Conservation (phyloP, 1,284 basidiomycete genomes). For the Rhodotorula mucilaginosa region DNA sequence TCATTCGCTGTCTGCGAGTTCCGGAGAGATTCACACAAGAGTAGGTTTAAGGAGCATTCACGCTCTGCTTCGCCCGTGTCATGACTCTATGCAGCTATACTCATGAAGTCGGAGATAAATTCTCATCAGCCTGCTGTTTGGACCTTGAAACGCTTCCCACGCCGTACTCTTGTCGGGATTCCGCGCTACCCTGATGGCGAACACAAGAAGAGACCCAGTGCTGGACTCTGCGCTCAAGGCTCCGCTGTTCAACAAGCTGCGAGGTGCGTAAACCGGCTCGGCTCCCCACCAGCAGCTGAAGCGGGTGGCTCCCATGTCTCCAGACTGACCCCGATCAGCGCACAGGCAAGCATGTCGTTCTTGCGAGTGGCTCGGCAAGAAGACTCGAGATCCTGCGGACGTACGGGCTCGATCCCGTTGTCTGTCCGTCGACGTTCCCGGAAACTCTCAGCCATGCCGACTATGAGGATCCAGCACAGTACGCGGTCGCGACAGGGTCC, state of each 20-base stretch:
- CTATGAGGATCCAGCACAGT: constrained; percentile 78
- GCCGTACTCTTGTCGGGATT: too few relatives aligned
- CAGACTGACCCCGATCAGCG: not conserved
- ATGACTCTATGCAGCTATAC: too few relatives aligned
- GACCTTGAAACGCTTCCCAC: too few relatives aligned
- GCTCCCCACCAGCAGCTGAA: not conserved
- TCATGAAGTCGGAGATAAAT: too few relatives aligned
- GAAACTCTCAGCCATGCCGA: constrained; percentile 71
- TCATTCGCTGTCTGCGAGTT: too few relatives aligned
- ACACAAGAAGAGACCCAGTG: constrained; percentile 7
- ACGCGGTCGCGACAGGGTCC: constrained; percentile 86
- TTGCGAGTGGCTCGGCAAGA: constrained; percentile 82
- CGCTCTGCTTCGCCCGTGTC: too few relatives aligned
- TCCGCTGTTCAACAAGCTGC: constrained; percentile 60
- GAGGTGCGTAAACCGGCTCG: constrained; percentile 42
- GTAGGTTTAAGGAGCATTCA: too few relatives aligned
- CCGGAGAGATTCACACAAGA: too few relatives aligned
- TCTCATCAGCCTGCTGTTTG: too few relatives aligned
- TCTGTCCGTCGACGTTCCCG: constrained; percentile 81
- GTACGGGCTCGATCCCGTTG: constrained; percentile 81
- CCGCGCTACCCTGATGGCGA: not conserved
- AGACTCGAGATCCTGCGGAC: constrained; percentile 77
- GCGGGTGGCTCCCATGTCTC: not conserved
- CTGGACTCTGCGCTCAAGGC: constrained; percentile 30
- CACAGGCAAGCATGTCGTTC: constrained; percentile 56